These are phyloP conservation scores for Scedosporium dehoogii DNA, from an alignment of 2,329 filamentous ascomycete species.

Conservation along the genomic window DNA sequence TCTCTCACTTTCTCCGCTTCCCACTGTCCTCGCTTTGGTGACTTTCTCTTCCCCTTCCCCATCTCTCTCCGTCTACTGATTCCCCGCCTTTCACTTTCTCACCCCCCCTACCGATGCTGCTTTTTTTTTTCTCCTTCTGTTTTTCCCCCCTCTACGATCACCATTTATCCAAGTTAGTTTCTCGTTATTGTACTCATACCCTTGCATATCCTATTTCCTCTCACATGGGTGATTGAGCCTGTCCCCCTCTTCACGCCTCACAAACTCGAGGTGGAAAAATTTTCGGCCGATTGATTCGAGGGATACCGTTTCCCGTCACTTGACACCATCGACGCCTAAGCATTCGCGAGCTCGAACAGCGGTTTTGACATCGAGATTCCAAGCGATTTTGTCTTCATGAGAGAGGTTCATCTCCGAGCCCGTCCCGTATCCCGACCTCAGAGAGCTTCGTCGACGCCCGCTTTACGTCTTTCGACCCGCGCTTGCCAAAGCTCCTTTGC, in stretches of 20 bases:
- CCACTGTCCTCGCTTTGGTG: background rate
- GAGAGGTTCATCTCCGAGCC: no score
- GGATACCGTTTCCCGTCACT: background rate
- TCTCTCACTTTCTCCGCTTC: background rate
- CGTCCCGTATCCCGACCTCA: no score
- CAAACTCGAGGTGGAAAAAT: background rate
- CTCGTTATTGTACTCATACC: background rate
- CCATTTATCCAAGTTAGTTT: background rate
- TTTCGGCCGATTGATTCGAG: background rate
- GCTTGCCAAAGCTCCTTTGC: background rate
- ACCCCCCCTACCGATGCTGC: background rate
- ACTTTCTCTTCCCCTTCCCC: background rate
- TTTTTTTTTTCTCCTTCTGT: background rate
- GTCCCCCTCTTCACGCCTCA: background rate
- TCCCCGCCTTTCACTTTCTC: background rate
- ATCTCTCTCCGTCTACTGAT: slow-evolving; percentile 1
- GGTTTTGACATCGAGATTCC: no score
- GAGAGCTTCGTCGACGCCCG: no score
- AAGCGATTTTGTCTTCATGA: no score
- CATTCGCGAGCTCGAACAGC: no score
- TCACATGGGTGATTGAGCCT: background rate
- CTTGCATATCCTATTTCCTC: background rate
- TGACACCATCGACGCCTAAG: background rate
- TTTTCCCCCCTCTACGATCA: background rate
- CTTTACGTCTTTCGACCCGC: background rate